A percentile compares a stretch with the other conserved stretches of the same genome.
Conservation (phyloP, 345 rosid genomes). For the Salix brachista region DNA sequence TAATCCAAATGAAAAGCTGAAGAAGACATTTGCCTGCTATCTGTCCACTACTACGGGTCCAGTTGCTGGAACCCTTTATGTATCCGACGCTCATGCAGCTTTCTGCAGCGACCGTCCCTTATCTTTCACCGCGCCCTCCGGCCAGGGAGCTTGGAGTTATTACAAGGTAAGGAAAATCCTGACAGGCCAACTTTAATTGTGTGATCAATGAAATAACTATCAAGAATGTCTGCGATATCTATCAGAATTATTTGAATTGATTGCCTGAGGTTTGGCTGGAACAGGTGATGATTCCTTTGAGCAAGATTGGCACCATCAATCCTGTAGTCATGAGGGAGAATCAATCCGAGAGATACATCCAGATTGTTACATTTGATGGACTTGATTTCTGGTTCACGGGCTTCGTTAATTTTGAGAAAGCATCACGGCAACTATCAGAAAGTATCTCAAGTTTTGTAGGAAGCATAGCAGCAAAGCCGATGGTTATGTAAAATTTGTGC, state of each 20-base stretch:
- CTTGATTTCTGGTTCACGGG: slow-evolving; percentile 99
- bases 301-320: slow-evolving; percentile 37
- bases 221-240: too few species aligned
- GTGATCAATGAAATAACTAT: neutral
- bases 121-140: slow-evolving; percentile 50
- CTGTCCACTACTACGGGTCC: slow-evolving; percentile 58
- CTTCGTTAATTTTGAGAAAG: slow-evolving; percentile 73
- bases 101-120: slow-evolving; percentile 66
- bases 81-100: slow-evolving; percentile 45
- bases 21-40: slow-evolving; percentile 55
- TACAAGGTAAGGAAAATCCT: slow-evolving; percentile 50
- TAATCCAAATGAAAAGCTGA: slow-evolving; percentile 39
- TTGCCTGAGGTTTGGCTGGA: neutral
- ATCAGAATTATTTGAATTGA: too few species aligned
- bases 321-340: slow-evolving; percentile 48
- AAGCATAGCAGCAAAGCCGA: neutral
- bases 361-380: slow-evolving; percentile 55
- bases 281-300: slow-evolving; percentile 61
- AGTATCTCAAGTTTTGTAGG: neutral
- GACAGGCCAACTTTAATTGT: neutral
- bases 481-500: neutral
- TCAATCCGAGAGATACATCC: slow-evolving; percentile 66
- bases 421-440: slow-evolving; percentile 45
- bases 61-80: slow-evolving; percentile 54
- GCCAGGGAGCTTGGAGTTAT: slow-evolving; percentile 58